phyloP scores from a whole-genome alignment of 352 stramenopile genomes.

The Pythium diclinum region DNA sequence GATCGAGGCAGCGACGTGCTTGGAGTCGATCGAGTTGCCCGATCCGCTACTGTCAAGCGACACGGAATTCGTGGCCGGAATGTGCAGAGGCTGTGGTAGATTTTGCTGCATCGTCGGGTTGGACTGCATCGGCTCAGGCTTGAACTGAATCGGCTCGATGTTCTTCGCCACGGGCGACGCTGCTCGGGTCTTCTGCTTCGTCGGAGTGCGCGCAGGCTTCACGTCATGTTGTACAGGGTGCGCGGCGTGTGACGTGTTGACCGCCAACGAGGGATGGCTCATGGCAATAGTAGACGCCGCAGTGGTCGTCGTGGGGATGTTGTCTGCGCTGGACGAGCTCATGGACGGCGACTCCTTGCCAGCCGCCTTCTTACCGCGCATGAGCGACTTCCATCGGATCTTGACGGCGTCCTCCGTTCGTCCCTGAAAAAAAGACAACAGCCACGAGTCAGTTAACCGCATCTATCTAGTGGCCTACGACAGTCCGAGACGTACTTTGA shows the following conservation, averaged over 20 bases:
- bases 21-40: conserved; percentile 24
- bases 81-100: conserved; percentile 14
- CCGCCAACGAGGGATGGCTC: background rate
- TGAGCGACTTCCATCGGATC: conserved; percentile 92
- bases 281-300: background rate
- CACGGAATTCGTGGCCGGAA: conserved; percentile 7
- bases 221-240: background rate
- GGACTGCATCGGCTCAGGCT: conserved; percentile 6
- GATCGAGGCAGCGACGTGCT: conserved; percentile 33
- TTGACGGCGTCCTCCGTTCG: conserved; percentile 92
- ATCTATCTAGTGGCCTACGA: background rate
- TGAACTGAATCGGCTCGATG: conserved; percentile 23
- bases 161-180: conserved; percentile 34
- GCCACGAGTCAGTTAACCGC: background rate
- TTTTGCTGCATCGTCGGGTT: background rate
- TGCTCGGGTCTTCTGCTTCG: conserved; percentile 36
- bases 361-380: conserved; percentile 65
- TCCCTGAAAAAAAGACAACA: conserved; percentile 36
- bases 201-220: conserved; percentile 43
- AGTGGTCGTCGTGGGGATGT: background rate
- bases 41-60: conserved; percentile 1
- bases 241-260: background rate
- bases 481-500: conserved; percentile 58
- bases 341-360: conserved; percentile 53
- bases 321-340: background rate